Percentiles rank a stretch among this genome's conserved stretches.
These are phyloP conservation scores for Colletotrichum sp. DNA, from an alignment of 2,329 filamentous ascomycete genomes.

Conservation along the genomic window DNA sequence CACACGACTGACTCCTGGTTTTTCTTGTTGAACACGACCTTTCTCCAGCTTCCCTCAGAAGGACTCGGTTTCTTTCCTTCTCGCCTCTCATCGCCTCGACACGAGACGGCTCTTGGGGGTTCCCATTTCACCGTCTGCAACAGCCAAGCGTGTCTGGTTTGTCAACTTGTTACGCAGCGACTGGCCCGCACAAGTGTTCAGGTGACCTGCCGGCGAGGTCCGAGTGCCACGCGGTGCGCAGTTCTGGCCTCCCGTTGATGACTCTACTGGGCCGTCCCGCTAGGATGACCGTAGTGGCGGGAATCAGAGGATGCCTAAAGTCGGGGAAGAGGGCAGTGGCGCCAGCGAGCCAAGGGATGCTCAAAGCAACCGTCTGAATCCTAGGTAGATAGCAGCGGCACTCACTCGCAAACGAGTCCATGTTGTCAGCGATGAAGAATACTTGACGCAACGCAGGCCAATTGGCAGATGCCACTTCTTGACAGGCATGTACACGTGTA, in stretches of 20 bases:
- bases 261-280: not conserved
- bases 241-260: not conserved
- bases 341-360: not conserved
- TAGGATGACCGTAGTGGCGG: not conserved
- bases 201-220: slow-evolving; percentile 16
- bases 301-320: not conserved
- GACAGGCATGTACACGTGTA: not conserved
- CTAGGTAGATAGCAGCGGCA: not conserved
- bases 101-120: not conserved
- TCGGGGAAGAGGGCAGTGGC: not conserved
- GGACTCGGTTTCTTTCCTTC: not conserved
- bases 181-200: slow-evolving; percentile 11
- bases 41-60: not conserved
- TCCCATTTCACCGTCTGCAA: not conserved
- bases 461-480: not conserved
- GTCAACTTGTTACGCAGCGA: slow-evolving; percentile 17
- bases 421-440: not conserved
- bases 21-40: not conserved
- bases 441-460: not conserved
- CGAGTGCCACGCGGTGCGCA: slow-evolving; percentile 1
- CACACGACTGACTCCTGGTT: not conserved
- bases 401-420: not conserved
- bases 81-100: not conserved
- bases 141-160: slow-evolving; percentile 6
- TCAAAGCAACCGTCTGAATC: not conserved